Evolutionary conservation across 106 monocot genomes (phyloP).

Genomic region (Dendrobium huoshanense): DNA sequence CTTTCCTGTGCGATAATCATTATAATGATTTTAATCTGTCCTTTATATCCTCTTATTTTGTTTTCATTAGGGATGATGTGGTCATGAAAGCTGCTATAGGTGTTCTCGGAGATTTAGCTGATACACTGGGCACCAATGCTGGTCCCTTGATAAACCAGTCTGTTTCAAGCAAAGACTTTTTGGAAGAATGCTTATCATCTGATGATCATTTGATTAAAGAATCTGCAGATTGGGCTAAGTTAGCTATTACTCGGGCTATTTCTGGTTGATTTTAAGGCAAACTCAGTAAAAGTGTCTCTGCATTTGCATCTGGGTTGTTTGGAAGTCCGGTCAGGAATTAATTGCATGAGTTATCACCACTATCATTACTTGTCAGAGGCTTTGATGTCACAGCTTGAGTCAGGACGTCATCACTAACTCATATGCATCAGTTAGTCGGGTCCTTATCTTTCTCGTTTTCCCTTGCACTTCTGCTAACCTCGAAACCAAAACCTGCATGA

Average conservation of each 20-base stretch:
- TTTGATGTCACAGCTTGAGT: not conserved
- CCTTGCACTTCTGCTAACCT: not conserved
- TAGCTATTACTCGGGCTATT: constrained; percentile 63
- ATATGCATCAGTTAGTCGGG: not conserved
- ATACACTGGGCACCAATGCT: constrained; percentile 77
- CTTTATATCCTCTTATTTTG: not conserved
- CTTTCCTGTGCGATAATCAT: not conserved
- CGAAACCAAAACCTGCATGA: not conserved
- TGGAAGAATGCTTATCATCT: constrained; percentile 82
- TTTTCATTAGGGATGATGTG: constrained; percentile 71
- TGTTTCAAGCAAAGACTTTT: constrained; percentile 66
- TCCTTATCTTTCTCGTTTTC: not conserved
- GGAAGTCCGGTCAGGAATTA: constrained; percentile 49
- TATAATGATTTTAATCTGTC: not conserved
- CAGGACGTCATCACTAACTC: not conserved
- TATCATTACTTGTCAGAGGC: not conserved
- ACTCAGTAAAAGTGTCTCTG: constrained; percentile 8
- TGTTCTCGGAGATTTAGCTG: constrained; percentile 88
- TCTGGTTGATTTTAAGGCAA: constrained; percentile 59
- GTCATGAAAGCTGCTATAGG: constrained; percentile 84
- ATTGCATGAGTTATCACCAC: constrained; percentile 40
- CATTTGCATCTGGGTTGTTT: constrained; percentile 52
- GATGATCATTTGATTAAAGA: constrained; percentile 86
- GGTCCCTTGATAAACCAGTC: constrained; percentile 80
- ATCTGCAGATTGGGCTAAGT: constrained; percentile 92